Evolutionary conservation across 169 alveolate genomes (phyloP), one percentile per base, ranked within the genome.

Genomic region (Cryptosporidium sp.): DNA sequence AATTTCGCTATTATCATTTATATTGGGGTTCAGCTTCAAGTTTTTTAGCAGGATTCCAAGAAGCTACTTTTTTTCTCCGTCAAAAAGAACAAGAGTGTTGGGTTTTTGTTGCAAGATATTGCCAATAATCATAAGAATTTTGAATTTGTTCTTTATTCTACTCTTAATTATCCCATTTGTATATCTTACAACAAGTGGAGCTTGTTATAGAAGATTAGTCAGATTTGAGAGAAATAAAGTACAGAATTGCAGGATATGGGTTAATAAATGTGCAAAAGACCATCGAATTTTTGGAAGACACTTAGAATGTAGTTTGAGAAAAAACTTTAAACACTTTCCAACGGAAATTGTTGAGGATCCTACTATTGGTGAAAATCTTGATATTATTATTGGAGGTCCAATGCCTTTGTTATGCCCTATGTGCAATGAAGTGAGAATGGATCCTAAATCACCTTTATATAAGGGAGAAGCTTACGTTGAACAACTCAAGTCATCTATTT

Each of bases 371-470:
- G 89, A 80, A 41, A 80, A 80, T 41, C 70, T 65, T 16, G 89
- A 80, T 45, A 80, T 80, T 6, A 31, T 65, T 2, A 41, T 65
- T 31, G 89, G 89, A 26, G 89, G 89, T 35, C 89, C 89, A 61
- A 65, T 80, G 73, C 89, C 89, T 31, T 45, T 80, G 55, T 50
- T 80, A 41, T 80, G 89, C 62, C 89, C 89, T 9, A 80, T 80
- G 75, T 80, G 89, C 43, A 80, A 80, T 80, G 89, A 80, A 80
- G 70, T 80, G 0, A 59, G 89, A 31, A 80, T 80, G 89, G 89
- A 80, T 31, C 73, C 55, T 8, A 80, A 65, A 10, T 80, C 89
- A 16, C 74, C 68, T 33, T 67, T 80, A 61, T 80, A 80, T 62
- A 80, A 80, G 6, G 89, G 89, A 62, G 89, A 80, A 26, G 75